Evolutionary conservation across 148 eudicot species (phyloP).

Genomic region (Fagopyrum homotropicum): DNA sequence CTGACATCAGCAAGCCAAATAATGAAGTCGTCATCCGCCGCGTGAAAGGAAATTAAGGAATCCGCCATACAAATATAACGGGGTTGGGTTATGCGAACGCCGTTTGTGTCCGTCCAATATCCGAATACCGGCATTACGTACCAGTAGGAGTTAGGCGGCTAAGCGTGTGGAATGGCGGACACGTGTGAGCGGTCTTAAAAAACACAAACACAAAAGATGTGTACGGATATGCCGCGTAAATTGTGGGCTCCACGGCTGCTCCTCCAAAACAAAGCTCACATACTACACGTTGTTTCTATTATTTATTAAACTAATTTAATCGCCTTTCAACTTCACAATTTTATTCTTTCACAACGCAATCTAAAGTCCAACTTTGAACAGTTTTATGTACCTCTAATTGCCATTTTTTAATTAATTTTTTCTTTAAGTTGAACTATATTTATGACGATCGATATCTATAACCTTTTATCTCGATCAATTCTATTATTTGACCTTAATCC

Average conservation of each 20-base stretch:
- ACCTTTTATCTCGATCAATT: too few relatives aligned
- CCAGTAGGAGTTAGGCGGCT: background rate
- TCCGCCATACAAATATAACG: background rate
- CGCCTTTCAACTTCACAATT: too few relatives aligned
- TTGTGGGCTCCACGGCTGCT: background rate
- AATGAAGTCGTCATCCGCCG: background rate
- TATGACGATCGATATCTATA: too few relatives aligned
- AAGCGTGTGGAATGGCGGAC: slow-evolving; percentile 2
- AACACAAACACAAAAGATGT: background rate
- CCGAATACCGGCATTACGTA: background rate
- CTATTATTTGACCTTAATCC: too few relatives aligned
- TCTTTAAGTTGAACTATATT: too few relatives aligned
- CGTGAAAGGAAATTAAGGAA: slow-evolving; percentile 6
- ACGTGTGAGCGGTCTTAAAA: background rate
- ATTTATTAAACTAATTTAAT: background rate
- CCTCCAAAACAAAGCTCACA: background rate
- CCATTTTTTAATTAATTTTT: too few relatives aligned
- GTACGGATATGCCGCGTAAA: background rate
- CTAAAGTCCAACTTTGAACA: too few relatives aligned
- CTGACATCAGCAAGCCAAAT: background rate
- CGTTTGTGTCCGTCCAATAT: slow-evolving; percentile 1
- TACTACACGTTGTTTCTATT: background rate
- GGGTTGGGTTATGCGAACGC: background rate
- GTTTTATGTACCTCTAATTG: too few relatives aligned
- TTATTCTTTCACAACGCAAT: too few relatives aligned